Base-by-base conservation (phyloP, 2,329 filamentous ascomycete genomes). In the Byssothecium circinans region DNA sequence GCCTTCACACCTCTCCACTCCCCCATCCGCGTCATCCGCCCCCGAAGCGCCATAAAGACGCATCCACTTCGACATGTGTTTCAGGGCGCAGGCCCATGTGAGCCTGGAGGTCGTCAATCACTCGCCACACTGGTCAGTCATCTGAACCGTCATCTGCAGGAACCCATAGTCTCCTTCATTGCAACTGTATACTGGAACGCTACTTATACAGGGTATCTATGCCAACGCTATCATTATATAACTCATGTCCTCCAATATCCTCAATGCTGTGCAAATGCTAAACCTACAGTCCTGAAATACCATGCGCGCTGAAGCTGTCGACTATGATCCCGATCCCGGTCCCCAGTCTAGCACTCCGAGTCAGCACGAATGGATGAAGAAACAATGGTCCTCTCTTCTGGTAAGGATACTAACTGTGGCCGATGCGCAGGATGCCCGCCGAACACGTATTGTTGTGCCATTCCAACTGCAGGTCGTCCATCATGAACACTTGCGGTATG, bases 371-470 rank as follows among this genome's bases (percentile, higher is more conserved):
- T 18, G 5, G 32, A 46, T 41, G 22, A n/a, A 32, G 7, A 32
- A 32, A 32, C 5, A 32, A 32, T 32, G 29, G 6, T 5, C 29
- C 29, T 41, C 38, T 27, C 41, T 25, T 20, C 35, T 35, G 38
- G 19, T 30, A 23, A 12, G 22, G 22, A 19, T 45, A 56, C 57
- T 65, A 68, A 49, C 61, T 46, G 43, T 65, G 61, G 1, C 65
- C 59, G 30, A 67, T 62, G 36, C 70, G 60, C 49, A 67, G 25
- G 14, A 69, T 61, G 2, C 73, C 78, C 43, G 78, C 77, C 29
- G 65, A 69, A 53, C 78, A 81, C 33, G 66, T 75, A 50, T 75
- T 75, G 64, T 81, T 75, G 46, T 65, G 71, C 78, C 78, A 81
- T 34, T 68, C 72, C 58, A 79, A 59, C 37, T 69, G 53, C 46